These are phyloP conservation scores for Euphorbia pulcherrima DNA, from an alignment of 345 rosid genomes.

Conservation along the genomic window DNA sequence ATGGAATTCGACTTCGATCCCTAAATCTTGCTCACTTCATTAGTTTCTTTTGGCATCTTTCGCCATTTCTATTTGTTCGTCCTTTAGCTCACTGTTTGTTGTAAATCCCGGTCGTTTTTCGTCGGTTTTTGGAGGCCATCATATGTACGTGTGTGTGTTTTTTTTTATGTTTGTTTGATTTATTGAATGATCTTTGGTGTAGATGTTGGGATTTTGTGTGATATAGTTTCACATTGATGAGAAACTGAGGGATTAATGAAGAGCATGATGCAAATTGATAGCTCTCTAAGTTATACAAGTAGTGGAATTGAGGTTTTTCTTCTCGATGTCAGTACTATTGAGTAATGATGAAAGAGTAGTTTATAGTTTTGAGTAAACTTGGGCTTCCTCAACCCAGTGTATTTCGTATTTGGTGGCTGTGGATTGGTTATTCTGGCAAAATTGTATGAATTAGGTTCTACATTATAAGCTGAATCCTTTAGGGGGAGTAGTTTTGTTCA, in stretches of 20 bases:
- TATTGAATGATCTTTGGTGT: neutral
- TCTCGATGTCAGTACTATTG: neutral
- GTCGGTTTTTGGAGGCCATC: neutral
- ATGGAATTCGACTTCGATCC: slow-evolving; percentile 24
- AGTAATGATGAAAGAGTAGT: neutral
- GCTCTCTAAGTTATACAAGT: slow-evolving; percentile 4
- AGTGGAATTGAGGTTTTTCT: neutral
- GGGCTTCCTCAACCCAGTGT: neutral
- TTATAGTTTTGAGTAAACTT: neutral
- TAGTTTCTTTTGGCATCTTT: neutral
- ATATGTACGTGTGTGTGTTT: neutral
- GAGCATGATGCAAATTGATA: slow-evolving; percentile 1
- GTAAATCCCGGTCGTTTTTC: neutral
- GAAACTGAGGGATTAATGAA: slow-evolving; percentile 1
- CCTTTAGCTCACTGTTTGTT: neutral
- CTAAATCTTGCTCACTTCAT: neutral
- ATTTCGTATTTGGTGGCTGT: neutral
- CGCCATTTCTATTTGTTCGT: neutral
- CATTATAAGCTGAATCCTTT: neutral
- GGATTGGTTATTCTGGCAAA: neutral
- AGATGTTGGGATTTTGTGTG: slow-evolving; percentile 3
- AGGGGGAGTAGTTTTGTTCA: neutral
- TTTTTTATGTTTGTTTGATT: neutral
- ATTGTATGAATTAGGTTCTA: neutral
- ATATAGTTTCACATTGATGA: slow-evolving; percentile 7